Evolutionary conservation across 129 eudicot genomes (phyloP), one percentile per base, ranked within the genome.

Genomic region (Flaveria robusta): DNA sequence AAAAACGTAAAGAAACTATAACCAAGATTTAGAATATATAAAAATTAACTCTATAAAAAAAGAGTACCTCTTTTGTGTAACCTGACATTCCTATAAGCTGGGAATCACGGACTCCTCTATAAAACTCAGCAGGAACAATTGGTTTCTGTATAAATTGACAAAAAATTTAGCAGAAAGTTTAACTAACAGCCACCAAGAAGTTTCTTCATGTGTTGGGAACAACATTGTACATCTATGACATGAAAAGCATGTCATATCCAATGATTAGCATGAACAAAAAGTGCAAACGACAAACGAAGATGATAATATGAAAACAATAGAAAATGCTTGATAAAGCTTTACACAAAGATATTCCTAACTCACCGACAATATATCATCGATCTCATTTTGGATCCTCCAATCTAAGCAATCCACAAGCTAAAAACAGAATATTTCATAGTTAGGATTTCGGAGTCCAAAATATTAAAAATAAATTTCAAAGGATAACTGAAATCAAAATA

Each of bases 1-100:
- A 34, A 7, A 64, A 31, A 64, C 2, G 20, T 15, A 34, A 29
- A 16, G 20, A 37, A 76, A 39, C 12, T 66, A 55, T 8, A 41
- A 37, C 59, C 75, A 67, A 67, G 18, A 77, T 41, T 24, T 26
- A 9, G 22, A 68, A 58, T n/a, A 18, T 58, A 59, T 42, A 22
- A 15, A 24, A 68, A 56, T 55, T 41, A 42, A 39, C 6, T 42
- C 22, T 55, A 11, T 39, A 4, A 45, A 41, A 7, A 37, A 45
- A 1, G 22, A 51, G 26, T 87, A 95, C 99, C 96, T 95, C 92
- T 75, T 86, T 95, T 81, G 99, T 80, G 86, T 86, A 88, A 50
- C 99, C 99, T 55, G 92, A 86, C 88, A 95, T 73, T 72, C 99
- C 99, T 77, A 87, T 59, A 75, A 95, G 96, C 83, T 91, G 94